Conservation (phyloP, 2,329 filamentous ascomycete genomes). For the Albifimbria verrucaria region DNA sequence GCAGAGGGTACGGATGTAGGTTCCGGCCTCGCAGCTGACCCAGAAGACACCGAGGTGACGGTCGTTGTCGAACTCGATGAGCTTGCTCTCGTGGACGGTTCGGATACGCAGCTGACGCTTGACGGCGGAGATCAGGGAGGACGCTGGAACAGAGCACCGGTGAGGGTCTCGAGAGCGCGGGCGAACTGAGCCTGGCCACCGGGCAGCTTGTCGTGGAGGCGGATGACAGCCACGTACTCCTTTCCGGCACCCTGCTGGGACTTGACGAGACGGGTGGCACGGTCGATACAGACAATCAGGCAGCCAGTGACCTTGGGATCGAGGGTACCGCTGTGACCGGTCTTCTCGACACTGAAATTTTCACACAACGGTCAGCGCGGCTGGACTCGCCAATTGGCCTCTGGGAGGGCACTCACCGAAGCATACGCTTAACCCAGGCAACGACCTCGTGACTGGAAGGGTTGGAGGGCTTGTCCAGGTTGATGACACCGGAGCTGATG, state of each 20-base stretch:
- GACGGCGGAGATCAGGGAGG: conserved; percentile 95
- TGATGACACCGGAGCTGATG: conserved; percentile 96
- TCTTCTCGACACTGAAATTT: conserved; percentile 66
- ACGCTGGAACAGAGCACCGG: conserved; percentile 86
- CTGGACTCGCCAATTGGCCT: conserved; percentile 9
- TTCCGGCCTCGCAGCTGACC: conserved; percentile 97
- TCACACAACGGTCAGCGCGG: neutral
- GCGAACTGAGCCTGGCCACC: conserved; percentile 92
- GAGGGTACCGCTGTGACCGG: conserved; percentile 95
- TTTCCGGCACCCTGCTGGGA: conserved; percentile 98
- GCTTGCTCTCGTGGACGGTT: conserved; percentile 95
- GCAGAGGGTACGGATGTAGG: conserved; percentile 97
- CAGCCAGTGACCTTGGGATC: conserved; percentile 98
- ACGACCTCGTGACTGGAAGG: conserved; percentile 98
- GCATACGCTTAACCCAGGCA: conserved; percentile 97
- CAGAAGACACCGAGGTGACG: conserved; percentile 97
- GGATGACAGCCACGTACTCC: conserved; percentile 95
- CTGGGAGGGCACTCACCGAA: conserved; percentile 55
- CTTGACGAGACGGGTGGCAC: conserved; percentile 95
- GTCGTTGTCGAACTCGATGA: conserved; percentile 98
- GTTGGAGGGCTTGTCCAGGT: conserved; percentile 83
- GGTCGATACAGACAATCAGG: conserved; percentile 92
- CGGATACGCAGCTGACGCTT: conserved; percentile 98
- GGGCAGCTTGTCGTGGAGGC: conserved; percentile 91
- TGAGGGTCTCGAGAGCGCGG: conserved; percentile 90